Conservation (phyloP, 768 basidiomycete genomes). For the Boletus rufocinnamomeus region DNA sequence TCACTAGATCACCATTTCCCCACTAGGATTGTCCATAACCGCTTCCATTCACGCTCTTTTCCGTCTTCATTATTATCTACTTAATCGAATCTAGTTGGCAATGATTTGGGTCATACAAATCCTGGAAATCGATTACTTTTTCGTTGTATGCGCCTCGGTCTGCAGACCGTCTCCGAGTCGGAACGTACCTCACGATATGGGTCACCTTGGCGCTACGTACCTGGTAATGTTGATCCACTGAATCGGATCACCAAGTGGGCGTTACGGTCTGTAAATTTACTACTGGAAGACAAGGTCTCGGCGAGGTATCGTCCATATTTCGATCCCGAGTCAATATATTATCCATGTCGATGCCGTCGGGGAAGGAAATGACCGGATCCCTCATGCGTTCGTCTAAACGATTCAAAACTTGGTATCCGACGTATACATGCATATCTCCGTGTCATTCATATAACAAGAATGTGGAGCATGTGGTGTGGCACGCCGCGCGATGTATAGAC, state of each 20-base stretch:
- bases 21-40: constrained; percentile 4
- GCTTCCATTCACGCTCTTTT: constrained; percentile 20
- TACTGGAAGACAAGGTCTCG: background rate
- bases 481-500: constrained; percentile 1
- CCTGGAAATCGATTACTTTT: constrained; percentile 10
- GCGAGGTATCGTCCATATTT: background rate
- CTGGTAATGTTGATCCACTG: background rate
- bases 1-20: constrained; percentile 15
- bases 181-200: background rate
- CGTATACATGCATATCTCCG: background rate
- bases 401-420: background rate
- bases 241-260: background rate
- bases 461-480: background rate
- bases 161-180: background rate
- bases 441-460: background rate
- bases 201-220: background rate
- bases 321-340: background rate
- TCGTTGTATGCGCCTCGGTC: background rate
- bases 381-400: background rate
- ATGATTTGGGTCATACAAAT: constrained; percentile 17
- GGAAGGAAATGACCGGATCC: background rate
- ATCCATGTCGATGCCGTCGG: background rate
- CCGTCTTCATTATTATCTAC: constrained; percentile 25
- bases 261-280: background rate
- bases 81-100: constrained; percentile 32